Conservation (phyloP, 495 filamentous ascomycete genomes). For the Aspergillus biplanus region DNA sequence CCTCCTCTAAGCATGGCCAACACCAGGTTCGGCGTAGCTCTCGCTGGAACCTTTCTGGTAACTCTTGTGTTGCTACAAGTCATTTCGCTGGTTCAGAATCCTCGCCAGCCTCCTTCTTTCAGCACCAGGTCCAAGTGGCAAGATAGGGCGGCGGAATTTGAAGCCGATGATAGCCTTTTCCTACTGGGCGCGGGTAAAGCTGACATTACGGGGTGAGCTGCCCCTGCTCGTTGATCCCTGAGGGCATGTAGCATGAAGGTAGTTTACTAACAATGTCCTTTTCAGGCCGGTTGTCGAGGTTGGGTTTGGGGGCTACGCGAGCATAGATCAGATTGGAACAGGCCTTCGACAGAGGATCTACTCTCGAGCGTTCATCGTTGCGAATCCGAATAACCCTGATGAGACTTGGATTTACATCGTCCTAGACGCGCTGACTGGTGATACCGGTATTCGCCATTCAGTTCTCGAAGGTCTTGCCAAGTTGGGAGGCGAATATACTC, state of each 20-base stretch:
- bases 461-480: conserved; percentile 71
- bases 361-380: conserved; percentile 90
- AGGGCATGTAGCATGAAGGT: neutral
- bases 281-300: conserved; percentile 83
- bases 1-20: conserved; percentile 33
- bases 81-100: conserved; percentile 27
- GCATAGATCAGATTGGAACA: conserved; percentile 80
- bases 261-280: neutral
- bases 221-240: conserved; percentile 7
- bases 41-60: conserved; percentile 31
- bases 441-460: conserved; percentile 87
- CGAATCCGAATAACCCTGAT: conserved; percentile 61
- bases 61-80: conserved; percentile 38
- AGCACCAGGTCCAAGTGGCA: conserved; percentile 16
- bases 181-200: conserved; percentile 91
- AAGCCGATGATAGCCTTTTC: conserved; percentile 57
- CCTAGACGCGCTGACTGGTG: conserved; percentile 84
- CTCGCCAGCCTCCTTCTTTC: conserved; percentile 19
- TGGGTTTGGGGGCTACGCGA: conserved; percentile 92
- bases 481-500: conserved; percentile 68
- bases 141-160: conserved; percentile 26
- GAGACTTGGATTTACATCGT: conserved; percentile 89
- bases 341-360: conserved; percentile 89
- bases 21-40: conserved; percentile 28
- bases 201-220: conserved; percentile 83